Percentiles rank a stretch among this genome's conserved stretches.
Conservation (phyloP, 2,329 filamentous ascomycete species). For the Apiospora aurea region DNA sequence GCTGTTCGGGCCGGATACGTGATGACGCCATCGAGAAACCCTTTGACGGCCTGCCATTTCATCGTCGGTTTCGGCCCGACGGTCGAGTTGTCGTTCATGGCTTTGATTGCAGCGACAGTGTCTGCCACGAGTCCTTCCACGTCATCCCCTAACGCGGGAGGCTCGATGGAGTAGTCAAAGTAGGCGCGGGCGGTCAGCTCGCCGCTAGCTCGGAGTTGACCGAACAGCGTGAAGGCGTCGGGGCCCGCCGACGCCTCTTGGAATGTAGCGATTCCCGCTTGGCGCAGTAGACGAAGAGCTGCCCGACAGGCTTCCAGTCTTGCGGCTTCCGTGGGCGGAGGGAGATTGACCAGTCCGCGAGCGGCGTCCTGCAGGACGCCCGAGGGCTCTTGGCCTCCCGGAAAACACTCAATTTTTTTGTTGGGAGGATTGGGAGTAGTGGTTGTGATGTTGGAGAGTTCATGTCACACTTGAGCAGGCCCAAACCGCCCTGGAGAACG, state of each 20-base stretch:
- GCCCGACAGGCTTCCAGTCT: not conserved
- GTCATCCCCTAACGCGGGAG: not conserved
- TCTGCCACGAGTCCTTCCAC: not conserved
- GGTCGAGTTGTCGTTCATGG: not conserved
- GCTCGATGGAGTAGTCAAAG: slow-evolving; percentile 1
- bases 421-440: not conserved
- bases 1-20: not conserved
- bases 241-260: not conserved
- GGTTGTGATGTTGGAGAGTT: not conserved
- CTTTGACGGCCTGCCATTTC: not conserved
- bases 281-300: not conserved
- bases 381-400: not conserved
- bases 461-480: not conserved
- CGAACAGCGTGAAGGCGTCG: not conserved
- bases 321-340: not conserved
- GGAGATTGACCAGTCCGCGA: not conserved
- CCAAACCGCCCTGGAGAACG: not conserved
- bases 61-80: not conserved
- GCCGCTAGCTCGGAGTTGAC: not conserved
- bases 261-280: not conserved
- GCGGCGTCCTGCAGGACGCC: not conserved
- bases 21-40: not conserved
- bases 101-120: not conserved
- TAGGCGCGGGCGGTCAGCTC: not conserved
- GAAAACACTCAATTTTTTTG: not conserved